Percentiles rank a stretch among this genome's conserved stretches.
Conservation (phyloP, 2,329 filamentous ascomycete genomes). For the Apiospora phragmitis region DNA sequence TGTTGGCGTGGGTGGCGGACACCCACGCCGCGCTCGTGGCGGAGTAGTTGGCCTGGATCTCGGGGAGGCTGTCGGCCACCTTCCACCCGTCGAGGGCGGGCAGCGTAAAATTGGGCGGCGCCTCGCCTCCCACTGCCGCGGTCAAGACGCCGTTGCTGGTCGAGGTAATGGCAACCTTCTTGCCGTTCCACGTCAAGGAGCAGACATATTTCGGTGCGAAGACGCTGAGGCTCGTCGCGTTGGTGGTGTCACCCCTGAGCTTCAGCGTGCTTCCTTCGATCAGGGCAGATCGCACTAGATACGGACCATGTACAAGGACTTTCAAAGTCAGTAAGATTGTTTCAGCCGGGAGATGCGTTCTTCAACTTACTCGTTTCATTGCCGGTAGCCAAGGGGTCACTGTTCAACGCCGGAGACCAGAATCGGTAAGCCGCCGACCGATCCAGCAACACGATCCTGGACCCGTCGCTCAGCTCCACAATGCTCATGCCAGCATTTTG, state of each 20-base stretch:
- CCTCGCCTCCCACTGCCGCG: constrained; percentile 27
- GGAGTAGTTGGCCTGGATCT: constrained; percentile 44
- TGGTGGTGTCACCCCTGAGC: constrained; percentile 46
- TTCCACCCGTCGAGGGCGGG: constrained; percentile 47
- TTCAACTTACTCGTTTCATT: constrained; percentile 43
- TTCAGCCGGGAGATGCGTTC: neutral
- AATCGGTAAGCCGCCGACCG: constrained; percentile 55
- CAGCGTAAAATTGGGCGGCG: constrained; percentile 30
- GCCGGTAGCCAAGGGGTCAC: constrained; percentile 44
- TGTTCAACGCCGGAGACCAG: constrained; percentile 53
- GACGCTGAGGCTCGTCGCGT: constrained; percentile 42
- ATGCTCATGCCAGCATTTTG: constrained; percentile 49
- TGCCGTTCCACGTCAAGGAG: constrained; percentile 53
- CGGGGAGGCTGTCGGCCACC: constrained; percentile 48
- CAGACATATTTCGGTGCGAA: constrained; percentile 47
- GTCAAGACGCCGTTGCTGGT: constrained; percentile 29
- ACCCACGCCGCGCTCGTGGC: constrained; percentile 44
- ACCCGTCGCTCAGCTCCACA: constrained; percentile 46
- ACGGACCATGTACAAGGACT: constrained; percentile 54
- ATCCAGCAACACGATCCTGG: constrained; percentile 54
- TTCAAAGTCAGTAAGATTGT: neutral
- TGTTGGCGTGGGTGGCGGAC: constrained; percentile 49
- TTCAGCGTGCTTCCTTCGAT: constrained; percentile 37
- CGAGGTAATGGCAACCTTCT: constrained; percentile 31
- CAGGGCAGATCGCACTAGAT: constrained; percentile 48